A percentile compares a stretch with the other conserved stretches of the same genome.
These are phyloP conservation scores for Suillus subaureus DNA, from an alignment of 768 basidiomycete genomes.

Conservation along the genomic window DNA sequence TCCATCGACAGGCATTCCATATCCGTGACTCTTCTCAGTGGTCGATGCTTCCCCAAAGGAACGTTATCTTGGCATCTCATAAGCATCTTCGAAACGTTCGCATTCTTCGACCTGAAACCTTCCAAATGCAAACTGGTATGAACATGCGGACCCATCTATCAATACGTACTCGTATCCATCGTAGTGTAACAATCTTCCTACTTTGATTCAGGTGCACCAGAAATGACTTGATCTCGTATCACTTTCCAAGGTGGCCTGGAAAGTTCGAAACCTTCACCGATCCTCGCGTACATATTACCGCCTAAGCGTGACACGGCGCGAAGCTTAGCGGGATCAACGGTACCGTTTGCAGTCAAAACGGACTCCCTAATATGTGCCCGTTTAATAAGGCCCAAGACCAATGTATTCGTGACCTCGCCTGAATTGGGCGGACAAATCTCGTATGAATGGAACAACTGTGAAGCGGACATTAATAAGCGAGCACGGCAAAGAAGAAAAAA, in stretches of 20 bases:
- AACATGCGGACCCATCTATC: constrained; percentile 1
- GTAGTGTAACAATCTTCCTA: neutral
- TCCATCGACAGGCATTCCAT: neutral
- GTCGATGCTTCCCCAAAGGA: neutral
- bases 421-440: constrained; percentile 46
- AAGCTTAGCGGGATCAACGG: constrained; percentile 51
- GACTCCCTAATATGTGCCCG: constrained; percentile 52
- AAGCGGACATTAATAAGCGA: constrained; percentile 19
- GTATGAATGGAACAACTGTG: constrained; percentile 51
- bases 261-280: constrained; percentile 50
- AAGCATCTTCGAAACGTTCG: neutral
- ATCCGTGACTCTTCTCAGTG: neutral
- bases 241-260: constrained; percentile 42
- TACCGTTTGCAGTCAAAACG: constrained; percentile 44
- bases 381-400: constrained; percentile 58
- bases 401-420: constrained; percentile 41
- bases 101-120: constrained; percentile 5
- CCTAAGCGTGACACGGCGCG: constrained; percentile 56
- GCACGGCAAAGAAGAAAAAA: constrained; percentile 14
- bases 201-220: neutral
- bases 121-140: constrained; percentile 5
- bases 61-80: constrained; percentile 7
- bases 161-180: neutral
- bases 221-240: constrained; percentile 12
- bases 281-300: constrained; percentile 51